phyloP scores from a whole-genome alignment of 2,329 filamentous ascomycete genomes.

The Ophiostoma triangulosporum region DNA sequence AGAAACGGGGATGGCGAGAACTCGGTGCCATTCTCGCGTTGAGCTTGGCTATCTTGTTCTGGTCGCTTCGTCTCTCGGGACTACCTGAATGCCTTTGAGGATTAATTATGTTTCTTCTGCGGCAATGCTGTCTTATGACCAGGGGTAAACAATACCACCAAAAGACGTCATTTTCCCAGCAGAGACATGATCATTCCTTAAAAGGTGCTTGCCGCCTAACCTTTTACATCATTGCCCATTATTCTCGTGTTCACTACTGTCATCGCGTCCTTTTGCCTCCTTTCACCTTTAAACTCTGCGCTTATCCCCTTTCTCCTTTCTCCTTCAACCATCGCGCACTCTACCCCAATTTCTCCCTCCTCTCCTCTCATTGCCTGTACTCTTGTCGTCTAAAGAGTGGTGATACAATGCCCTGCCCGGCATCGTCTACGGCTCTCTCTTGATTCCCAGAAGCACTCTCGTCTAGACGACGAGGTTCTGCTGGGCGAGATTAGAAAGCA shows the following conservation, averaged over 20 bases:
- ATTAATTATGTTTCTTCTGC: conserved; percentile 3
- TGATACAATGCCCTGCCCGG: conserved; percentile 11
- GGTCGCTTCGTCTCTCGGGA: neutral
- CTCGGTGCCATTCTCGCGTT: conserved; percentile 6
- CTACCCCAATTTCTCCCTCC: neutral
- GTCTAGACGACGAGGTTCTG: conserved; percentile 4
- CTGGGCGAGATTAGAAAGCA: conserved; percentile 10
- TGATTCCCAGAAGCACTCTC: conserved; percentile 9
- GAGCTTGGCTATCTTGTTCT: neutral
- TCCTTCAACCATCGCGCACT: neutral
- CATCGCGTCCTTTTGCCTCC: neutral
- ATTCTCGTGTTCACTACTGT: neutral
- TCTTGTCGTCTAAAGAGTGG: neutral
- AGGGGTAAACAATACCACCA: too few species aligned
- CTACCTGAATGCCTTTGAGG: conserved; percentile 4
- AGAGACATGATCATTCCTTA: conserved; percentile 10
- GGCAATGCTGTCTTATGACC: too few species aligned
- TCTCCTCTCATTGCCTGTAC: neutral
- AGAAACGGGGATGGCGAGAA: conserved; percentile 1
- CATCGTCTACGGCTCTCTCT: conserved; percentile 8
- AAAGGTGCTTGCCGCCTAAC: conserved; percentile 9
- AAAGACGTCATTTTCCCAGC: conserved; percentile 5
- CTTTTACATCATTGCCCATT: neutral
- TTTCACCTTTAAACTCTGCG: neutral
- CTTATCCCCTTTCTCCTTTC: neutral